Percentiles rank a stretch among this genome's conserved stretches.
These are phyloP conservation scores for Sungouiella blattae DNA, from an alignment of 805 yeast species.

Conservation along the genomic window DNA sequence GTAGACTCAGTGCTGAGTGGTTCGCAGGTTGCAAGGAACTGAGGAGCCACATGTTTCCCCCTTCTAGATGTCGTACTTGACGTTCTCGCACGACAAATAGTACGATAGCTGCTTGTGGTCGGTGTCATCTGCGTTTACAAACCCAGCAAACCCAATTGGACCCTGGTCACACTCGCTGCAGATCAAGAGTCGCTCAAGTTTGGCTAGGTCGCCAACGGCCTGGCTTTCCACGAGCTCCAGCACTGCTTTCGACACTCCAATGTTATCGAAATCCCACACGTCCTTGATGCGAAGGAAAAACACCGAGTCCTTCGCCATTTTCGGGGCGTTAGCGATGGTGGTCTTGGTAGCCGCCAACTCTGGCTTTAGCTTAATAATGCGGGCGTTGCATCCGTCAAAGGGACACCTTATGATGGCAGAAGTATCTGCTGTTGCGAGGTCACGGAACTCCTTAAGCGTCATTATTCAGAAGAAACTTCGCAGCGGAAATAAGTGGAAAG, in stretches of 20 bases:
- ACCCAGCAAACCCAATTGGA: constrained; percentile 68
- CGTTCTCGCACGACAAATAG: constrained; percentile 45
- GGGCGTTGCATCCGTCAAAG: constrained; percentile 21
- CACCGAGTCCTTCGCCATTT: constrained; percentile 19
- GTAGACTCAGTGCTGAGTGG: too few species aligned
- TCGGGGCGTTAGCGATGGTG: constrained; percentile 24
- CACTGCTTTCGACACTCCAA: constrained; percentile 61
- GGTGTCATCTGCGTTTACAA: constrained; percentile 19
- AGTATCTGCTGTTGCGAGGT: constrained; percentile 4
- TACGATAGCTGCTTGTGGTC: constrained; percentile 40
- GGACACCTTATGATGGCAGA: constrained; percentile 22
- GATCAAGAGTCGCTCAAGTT: constrained; percentile 51
- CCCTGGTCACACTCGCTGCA: constrained; percentile 81
- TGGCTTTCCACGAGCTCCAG: constrained; percentile 23
- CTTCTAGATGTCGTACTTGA: constrained; percentile 36
- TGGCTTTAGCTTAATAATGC: constrained; percentile 20
- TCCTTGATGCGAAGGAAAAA: constrained; percentile 47
- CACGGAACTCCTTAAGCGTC: constrained; percentile 5
- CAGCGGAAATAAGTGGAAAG: background rate
- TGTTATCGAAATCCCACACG: constrained; percentile 78
- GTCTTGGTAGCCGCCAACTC: constrained; percentile 5
- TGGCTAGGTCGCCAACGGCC: constrained; percentile 16
- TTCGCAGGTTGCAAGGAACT: too few species aligned
- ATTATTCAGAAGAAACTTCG: background rate
- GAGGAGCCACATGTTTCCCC: too few species aligned